phyloP scores from a whole-genome alignment of 1,139 yeast species.

The Pichia terricola region DNA sequence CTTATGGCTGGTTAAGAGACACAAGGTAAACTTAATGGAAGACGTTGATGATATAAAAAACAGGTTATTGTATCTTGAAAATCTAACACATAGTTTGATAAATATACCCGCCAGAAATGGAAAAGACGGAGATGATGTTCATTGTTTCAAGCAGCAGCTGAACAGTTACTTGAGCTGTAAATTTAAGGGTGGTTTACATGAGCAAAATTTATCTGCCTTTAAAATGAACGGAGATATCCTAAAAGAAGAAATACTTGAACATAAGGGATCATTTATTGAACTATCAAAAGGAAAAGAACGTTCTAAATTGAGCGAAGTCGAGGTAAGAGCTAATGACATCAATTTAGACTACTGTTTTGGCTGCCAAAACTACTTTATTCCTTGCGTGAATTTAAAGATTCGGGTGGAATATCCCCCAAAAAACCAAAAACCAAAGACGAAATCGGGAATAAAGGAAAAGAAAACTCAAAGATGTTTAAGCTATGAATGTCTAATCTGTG shows the following conservation, averaged over 20 bases:
- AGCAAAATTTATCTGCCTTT: not conserved
- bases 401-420: slow-evolving; percentile 5
- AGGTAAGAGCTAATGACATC: no score
- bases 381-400: slow-evolving; percentile 11
- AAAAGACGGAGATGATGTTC: not conserved
- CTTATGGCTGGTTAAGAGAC: no score
- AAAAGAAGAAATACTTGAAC: no score
- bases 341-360: slow-evolving; percentile 41
- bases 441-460: not conserved
- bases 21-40: not conserved
- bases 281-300: no score
- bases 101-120: not conserved
- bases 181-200: not conserved
- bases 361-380: slow-evolving; percentile 15
- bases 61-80: not conserved
- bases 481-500: not conserved
- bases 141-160: not conserved
- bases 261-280: no score
- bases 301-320: no score
- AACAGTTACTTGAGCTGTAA: not conserved
- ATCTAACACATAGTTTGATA: not conserved
- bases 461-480: not conserved
- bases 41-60: not conserved
- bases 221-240: no score
- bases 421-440: no score